phyloP scores from a whole-genome alignment of 345 rosid species.

The Corchorus olitorius region DNA sequence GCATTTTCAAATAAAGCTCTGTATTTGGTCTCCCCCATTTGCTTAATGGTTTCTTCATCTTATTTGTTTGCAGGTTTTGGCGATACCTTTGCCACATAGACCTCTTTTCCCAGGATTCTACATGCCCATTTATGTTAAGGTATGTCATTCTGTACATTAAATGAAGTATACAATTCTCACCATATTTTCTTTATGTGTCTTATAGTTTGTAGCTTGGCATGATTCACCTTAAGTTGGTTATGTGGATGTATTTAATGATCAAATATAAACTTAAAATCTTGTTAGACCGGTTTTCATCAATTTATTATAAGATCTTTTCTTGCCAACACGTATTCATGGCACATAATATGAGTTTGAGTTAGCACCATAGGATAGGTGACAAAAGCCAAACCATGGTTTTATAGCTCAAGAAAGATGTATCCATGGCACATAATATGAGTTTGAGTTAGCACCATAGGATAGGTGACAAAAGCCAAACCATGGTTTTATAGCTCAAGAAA shows the following conservation, averaged over 20 bases:
- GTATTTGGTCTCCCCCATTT: neutral
- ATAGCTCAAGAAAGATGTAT: neutral
- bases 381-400: neutral
- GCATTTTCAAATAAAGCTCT: neutral
- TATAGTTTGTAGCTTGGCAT: conserved; percentile 14
- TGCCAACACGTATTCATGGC: neutral
- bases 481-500: neutral
- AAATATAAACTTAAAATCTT: neutral
- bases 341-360: neutral
- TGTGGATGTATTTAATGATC: neutral
- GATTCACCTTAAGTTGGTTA: neutral
- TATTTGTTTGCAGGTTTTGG: conserved; percentile 71
- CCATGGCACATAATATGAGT: neutral
- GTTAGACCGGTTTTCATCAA: neutral
- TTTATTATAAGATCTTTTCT: neutral
- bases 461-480: neutral
- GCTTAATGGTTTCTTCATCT: conserved; percentile 10
- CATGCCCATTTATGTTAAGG: conserved; percentile 99
- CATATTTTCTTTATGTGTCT: neutral
- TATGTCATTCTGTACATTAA: conserved; percentile 27
- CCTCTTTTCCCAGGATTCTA: conserved; percentile 97
- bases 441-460: neutral
- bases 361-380: neutral
- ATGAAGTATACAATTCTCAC: neutral
- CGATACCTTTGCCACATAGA: conserved; percentile 86